Evolutionary conservation across 1,139 yeast species (phyloP).

Genomic region (Magnusiomyces tetraspermus): DNA sequence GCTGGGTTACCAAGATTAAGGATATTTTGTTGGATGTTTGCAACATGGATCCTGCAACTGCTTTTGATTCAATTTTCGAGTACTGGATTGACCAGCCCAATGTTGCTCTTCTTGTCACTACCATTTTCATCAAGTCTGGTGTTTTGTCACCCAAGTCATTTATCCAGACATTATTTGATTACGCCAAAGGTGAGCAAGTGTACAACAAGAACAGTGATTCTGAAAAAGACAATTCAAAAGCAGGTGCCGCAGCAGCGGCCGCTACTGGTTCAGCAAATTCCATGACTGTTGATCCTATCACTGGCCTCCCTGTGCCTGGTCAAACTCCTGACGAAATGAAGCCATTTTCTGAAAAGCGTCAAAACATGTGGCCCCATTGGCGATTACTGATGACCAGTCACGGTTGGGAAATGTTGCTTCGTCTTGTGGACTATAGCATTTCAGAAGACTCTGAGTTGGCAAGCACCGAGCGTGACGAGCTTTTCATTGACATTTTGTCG

Average conservation of each 20-base stretch:
- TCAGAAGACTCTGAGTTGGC: constrained; percentile 4
- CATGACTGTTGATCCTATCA: background rate
- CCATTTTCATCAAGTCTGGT: constrained; percentile 44
- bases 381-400: constrained; percentile 17
- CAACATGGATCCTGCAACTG: constrained; percentile 9
- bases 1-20: constrained; percentile 51
- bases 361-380: constrained; percentile 6
- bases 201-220: background rate
- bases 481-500: constrained; percentile 6
- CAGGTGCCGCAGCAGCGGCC: too few species aligned
- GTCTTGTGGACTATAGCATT: constrained; percentile 13
- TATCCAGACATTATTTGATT: constrained; percentile 10
- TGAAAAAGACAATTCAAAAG: background rate
- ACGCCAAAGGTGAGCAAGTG: constrained; percentile 11
- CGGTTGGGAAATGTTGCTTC: constrained; percentile 22
- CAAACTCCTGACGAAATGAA: background rate
- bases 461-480: constrained; percentile 5
- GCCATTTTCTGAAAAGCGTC: background rate
- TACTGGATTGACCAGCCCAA: constrained; percentile 80
- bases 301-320: background rate
- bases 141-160: constrained; percentile 16
- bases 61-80: constrained; percentile 57
- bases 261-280: background rate
- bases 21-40: constrained; percentile 42
- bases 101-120: constrained; percentile 64